Base-by-base conservation (phyloP, 371 early-diverging fungal genomes). In the Polyrhizophydium stewartii region DNA sequence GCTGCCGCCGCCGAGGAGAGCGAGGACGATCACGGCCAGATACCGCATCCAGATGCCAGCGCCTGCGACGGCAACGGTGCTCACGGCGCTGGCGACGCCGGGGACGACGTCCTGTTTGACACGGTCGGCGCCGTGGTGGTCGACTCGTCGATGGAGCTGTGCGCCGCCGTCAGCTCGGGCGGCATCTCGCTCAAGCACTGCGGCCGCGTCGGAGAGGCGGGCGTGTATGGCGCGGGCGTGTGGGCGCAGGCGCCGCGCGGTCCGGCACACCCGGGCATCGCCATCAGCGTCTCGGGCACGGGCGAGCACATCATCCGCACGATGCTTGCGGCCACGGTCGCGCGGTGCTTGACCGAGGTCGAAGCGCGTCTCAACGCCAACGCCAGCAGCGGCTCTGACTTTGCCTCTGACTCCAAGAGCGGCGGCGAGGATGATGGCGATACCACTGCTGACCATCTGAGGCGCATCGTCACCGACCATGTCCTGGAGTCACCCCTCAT, bases 41-140 rank as follows among this genome's bases (percentile, higher is more conserved):
- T 1, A 3, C 2, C 13, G 46, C 46, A 22, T n/a, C 16, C 24
- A 19, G 41, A 56, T 9, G 9, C 2, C 0, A 38, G 37, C 22
- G 13, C 35, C 7, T 17, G 21, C n/a, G 56, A 22, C 51, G 17
- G 17, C 2, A 17, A 27, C 32, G 28, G n/a, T 16, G 28, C 2
- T 21, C n/a, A 24, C 38, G 45, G 27, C 28, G 30, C 43, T 58
- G 41, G 16, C 7, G 38, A 19, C 35, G 9, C 7, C 2, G 46
- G 50, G 24, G 55, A 21, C 49, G 56, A 22, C 22, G 52, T 13
- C 19, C 33, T 53, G 30, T 35, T 64, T 17, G 95, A 94, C 66
- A 94, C 95, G 13, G 93, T 94, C 0, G 95, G 95, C 0, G 92
- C 91, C 0, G 84, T 94, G 43, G 88, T 85, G 30, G 66, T 92